Evolutionary conservation across 345 rosid species (phyloP).

Genomic region (Gossypium australe): DNA sequence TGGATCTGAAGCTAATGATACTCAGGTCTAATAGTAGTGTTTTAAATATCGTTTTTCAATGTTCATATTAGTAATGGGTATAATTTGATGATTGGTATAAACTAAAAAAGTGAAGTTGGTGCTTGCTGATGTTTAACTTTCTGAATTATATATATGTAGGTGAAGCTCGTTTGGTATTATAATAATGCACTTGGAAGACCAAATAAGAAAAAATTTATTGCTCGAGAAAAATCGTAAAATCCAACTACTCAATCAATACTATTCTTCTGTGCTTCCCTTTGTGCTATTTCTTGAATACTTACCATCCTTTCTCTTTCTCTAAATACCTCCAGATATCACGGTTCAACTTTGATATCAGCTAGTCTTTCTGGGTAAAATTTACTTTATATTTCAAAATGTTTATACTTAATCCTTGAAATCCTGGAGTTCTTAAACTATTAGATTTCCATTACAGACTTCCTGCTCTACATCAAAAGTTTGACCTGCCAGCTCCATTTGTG

Average conservation of each 20-base stretch:
- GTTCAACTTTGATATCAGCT: conserved; percentile 87
- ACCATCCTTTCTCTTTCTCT: conserved; percentile 5
- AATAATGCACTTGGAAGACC: conserved; percentile 78
- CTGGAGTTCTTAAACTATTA: not conserved
- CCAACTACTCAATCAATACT: not conserved
- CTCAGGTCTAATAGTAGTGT: conserved; percentile 42
- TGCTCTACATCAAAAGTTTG: conserved; percentile 85
- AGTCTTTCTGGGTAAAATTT: conserved; percentile 84
- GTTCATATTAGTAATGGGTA: not conserved
- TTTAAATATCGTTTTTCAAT: not conserved
- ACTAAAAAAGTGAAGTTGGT: not conserved
- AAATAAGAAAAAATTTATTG: conserved; percentile 71
- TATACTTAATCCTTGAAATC: conserved; percentile 4
- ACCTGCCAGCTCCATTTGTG: conserved; percentile 93
- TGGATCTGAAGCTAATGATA: conserved; percentile 98
- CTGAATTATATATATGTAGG: conserved; percentile 31
- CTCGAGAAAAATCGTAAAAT: conserved; percentile 57
- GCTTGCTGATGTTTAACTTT: conserved; percentile 1
- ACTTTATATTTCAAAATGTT: not conserved
- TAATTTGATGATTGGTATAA: not conserved
- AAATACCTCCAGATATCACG: conserved; percentile 64
- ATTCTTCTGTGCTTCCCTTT: conserved; percentile 1
- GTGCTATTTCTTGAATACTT: conserved; percentile 4
- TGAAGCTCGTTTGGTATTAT: conserved; percentile 76
- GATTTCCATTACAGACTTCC: conserved; percentile 52